These are phyloP conservation scores for Pholiota adiposa DNA, from an alignment of 1,284 basidiomycete genomes.

Conservation along the genomic window DNA sequence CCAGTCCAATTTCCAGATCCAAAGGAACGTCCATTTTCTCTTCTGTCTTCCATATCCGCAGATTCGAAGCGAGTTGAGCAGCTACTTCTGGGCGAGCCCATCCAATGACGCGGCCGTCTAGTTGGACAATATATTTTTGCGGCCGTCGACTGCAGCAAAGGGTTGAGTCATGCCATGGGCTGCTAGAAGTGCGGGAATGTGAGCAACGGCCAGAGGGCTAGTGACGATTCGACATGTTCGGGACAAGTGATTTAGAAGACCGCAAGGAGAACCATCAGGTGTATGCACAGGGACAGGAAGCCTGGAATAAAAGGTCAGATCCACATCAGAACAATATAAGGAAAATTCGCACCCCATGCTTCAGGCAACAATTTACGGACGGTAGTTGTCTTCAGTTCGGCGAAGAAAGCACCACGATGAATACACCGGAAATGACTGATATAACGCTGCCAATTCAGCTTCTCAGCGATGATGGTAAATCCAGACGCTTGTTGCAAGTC, in stretches of 20 bases:
- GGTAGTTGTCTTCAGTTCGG: conserved; percentile 97
- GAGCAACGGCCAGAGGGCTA: conserved; percentile 71
- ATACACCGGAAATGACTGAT: conserved; percentile 99
- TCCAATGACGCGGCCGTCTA: conserved; percentile 96
- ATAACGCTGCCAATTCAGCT: conserved; percentile 98
- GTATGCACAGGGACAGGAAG: conserved; percentile 98
- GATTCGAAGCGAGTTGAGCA: conserved; percentile 78
- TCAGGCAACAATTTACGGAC: conserved; percentile 98
- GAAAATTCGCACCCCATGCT: conserved; percentile 81
- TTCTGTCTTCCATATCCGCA: conserved; percentile 97
- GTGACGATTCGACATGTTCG: conserved; percentile 94
- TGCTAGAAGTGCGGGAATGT: conserved; percentile 84
- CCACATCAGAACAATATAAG: not conserved
- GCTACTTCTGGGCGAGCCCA: conserved; percentile 86
- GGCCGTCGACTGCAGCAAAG: conserved; percentile 82
- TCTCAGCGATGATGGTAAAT: conserved; percentile 98
- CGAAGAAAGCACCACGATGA: conserved; percentile 99
- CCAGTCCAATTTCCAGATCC: conserved; percentile 95
- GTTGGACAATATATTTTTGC: conserved; percentile 85
- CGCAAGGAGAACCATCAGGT: conserved; percentile 97
- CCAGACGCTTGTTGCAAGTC: conserved; percentile 97
- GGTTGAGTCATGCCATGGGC: conserved; percentile 95
- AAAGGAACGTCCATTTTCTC: conserved; percentile 82
- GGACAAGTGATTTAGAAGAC: conserved; percentile 96
- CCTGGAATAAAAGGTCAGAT: conserved; percentile 50